These are phyloP conservation scores for Artemisia princeps DNA, from an alignment of 140 eudicot species.

Conservation along the genomic window DNA sequence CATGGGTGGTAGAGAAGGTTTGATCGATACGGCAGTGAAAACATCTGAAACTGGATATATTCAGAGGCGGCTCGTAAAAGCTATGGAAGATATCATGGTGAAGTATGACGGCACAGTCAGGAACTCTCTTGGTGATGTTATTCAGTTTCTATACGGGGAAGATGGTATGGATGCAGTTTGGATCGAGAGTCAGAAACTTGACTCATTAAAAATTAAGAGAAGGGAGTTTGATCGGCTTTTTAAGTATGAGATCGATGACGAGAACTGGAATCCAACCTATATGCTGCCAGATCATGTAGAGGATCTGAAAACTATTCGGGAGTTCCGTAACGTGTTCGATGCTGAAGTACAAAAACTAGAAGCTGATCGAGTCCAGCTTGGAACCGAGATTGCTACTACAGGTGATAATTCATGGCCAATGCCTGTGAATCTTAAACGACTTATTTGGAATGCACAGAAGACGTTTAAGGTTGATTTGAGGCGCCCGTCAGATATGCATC, in stretches of 20 bases:
- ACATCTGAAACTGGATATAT: conserved; percentile 65
- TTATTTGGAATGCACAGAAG: conserved; percentile 79
- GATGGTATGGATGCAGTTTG: conserved; percentile 99
- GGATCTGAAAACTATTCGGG: conserved; percentile 65
- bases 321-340: conserved; percentile 85
- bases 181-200: conserved; percentile 84
- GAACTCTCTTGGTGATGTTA: conserved; percentile 54
- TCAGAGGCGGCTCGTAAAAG: conserved; percentile 61
- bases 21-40: conserved; percentile 93
- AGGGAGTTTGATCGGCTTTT: conserved; percentile 49
- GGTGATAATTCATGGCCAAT: conserved; percentile 94
- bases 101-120: conserved; percentile 93
- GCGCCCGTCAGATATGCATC: conserved; percentile 89
- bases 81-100: conserved; percentile 30
- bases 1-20: conserved; percentile 99
- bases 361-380: conserved; percentile 75
- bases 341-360: conserved; percentile 88
- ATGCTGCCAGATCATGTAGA: conserved; percentile 77
- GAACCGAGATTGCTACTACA: conserved; percentile 78
- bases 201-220: conserved; percentile 70
- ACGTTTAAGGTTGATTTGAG: conserved; percentile 76
- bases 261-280: conserved; percentile 75
- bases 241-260: conserved; percentile 64
- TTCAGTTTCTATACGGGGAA: conserved; percentile 59
- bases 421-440: conserved; percentile 86